Evolutionary conservation across 1,139 yeast genomes (phyloP).

Genomic region (Lodderomyces elongisporus): DNA sequence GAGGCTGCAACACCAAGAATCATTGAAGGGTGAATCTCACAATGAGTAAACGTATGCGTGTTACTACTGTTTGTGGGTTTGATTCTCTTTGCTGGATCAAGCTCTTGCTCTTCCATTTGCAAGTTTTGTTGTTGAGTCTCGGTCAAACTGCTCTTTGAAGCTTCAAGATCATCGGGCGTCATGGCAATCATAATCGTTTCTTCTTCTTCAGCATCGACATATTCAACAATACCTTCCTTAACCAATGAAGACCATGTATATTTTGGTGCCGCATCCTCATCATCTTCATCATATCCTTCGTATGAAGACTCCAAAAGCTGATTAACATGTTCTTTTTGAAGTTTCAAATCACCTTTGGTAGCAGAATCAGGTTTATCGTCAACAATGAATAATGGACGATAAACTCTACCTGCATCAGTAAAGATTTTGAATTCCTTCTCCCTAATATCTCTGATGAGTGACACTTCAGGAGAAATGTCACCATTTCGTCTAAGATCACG

Average conservation of each 20-base stretch:
- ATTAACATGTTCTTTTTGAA: conserved; percentile 79
- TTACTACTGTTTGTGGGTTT: conserved; percentile 61
- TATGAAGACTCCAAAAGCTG: conserved; percentile 62
- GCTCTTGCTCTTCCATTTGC: conserved; percentile 44
- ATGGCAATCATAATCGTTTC: conserved; percentile 97
- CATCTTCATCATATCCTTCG: conserved; percentile 56
- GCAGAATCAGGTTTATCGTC: conserved; percentile 77
- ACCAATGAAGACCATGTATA: conserved; percentile 86
- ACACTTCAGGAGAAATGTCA: conserved; percentile 93
- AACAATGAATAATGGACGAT: conserved; percentile 89
- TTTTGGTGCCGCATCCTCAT: conserved; percentile 54
- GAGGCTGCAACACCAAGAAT: conserved; percentile 98
- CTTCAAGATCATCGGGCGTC: conserved; percentile 94
- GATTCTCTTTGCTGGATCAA: conserved; percentile 84
- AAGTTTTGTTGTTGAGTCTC: conserved; percentile 35
- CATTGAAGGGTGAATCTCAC: conserved; percentile 99
- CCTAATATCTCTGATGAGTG: conserved; percentile 93
- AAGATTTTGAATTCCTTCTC: conserved; percentile 93
- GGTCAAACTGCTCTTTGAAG: conserved; percentile 48
- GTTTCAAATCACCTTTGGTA: conserved; percentile 72
- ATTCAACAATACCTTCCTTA: conserved; percentile 83
- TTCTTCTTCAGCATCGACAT: conserved; percentile 96
- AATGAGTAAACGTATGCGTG: conserved; percentile 87
- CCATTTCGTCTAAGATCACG: conserved; percentile 91
- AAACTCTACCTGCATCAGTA: conserved; percentile 98